Conservation (phyloP, 345 rosid genomes). For the Bruguiera parviflora region DNA sequence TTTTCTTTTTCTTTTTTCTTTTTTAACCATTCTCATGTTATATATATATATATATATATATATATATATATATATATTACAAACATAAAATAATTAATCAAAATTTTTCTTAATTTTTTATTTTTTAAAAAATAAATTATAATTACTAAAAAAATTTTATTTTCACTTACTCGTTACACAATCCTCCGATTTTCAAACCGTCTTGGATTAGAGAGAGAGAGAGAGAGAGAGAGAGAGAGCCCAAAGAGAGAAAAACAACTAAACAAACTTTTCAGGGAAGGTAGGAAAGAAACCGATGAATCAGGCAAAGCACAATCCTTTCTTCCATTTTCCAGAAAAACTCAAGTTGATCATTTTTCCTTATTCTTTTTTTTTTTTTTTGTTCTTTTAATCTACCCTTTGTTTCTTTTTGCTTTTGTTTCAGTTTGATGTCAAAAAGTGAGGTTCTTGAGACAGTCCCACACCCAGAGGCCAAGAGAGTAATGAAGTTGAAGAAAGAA, state of each 20-base stretch:
- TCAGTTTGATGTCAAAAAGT: constrained; percentile 24
- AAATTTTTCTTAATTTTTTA: no score
- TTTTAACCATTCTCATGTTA: no score
- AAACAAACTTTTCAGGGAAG: constrained; percentile 4
- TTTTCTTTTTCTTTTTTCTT: no score
- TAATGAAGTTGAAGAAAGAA: constrained; percentile 38
- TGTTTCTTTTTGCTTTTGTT: background rate
- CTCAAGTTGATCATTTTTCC: background rate
- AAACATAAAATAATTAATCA: no score
- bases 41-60: no score
- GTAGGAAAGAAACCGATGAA: background rate
- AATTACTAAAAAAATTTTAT: no score
- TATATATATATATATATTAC: no score
- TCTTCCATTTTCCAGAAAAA: constrained; percentile 2
- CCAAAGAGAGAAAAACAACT: background rate
- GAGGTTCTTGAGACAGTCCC: constrained; percentile 9
- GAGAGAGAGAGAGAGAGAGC: no score
- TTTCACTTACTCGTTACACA: no score
- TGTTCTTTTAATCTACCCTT: background rate
- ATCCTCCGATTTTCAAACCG: no score
- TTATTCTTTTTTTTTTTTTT: background rate
- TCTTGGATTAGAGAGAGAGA: background rate
- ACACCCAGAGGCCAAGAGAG: constrained; percentile 6
- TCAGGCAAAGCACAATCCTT: background rate
- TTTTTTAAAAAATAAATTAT: no score